Base-by-base conservation (phyloP, 768 basidiomycete species). In the Hygrocybe punicea region DNA sequence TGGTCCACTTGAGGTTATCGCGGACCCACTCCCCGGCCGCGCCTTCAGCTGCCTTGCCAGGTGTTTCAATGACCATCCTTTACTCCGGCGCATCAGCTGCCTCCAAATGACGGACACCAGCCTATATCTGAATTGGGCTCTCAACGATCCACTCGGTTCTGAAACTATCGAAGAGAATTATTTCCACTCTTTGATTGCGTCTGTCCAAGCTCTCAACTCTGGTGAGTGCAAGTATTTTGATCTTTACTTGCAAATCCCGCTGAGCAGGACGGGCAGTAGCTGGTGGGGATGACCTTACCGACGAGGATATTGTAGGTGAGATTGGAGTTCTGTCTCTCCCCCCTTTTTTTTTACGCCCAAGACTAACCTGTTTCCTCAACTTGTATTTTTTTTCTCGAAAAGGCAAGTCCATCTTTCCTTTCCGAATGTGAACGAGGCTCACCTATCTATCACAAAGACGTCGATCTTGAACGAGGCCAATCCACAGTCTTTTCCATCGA, bases 21-120 rank as follows among this genome's bases (percentile, higher is more conserved):
- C 17, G n/a, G 50, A 51, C 67, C 47, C n/a, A 4, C 45, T 49
- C 24, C 51, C 60, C n/a, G 69, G 69, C 1, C 35, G 44, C 11
- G 39, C 73, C 2, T 57, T 48, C 2, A 56, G 76, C 44, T 58
- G 62, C 4, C 74, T 72, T 25, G 52, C 70, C 24, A 70, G 68
- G 4, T 66, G 61, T 47, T 71, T 78, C 50, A 67, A 65, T 14
- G 62, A 75, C 42, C 63, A 66, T 1, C 50, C 61, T 1, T 62
- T 60, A 48, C 64, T 80, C 24, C 55, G 37, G 16, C 59, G 57
- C 54, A 63, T 83, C n/a, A 75, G 75, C 23, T 85, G 82, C 61
- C 72, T 84, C 19, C 82, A 84, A 63, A 75, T 84, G 70, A 80
- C 81, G 0, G 76, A 81, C 24, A 80, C 81, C 0, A 79, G 78